phyloP scores from a whole-genome alignment of 2,329 filamentous ascomycete genomes.

The Epicoccum sorghinum region DNA sequence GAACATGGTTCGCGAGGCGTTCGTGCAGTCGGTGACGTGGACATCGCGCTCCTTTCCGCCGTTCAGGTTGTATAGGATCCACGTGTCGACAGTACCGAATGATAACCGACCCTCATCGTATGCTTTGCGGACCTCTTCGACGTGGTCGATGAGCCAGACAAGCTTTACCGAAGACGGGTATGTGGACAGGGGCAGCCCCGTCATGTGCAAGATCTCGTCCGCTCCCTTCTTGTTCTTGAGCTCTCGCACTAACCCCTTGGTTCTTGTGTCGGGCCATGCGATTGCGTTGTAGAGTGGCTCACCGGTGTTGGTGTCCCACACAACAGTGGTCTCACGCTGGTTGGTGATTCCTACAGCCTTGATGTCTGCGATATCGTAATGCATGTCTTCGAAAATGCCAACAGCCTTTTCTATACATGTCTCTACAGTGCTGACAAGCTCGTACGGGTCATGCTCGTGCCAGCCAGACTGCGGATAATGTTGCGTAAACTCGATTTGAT shows the following conservation, averaged over 20 bases:
- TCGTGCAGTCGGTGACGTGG: slow-evolving; percentile 84
- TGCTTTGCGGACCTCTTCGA: slow-evolving; percentile 70
- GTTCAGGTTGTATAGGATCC: slow-evolving; percentile 85
- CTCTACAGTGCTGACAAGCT: slow-evolving; percentile 76
- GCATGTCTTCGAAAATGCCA: slow-evolving; percentile 71
- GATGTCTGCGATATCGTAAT: slow-evolving; percentile 71
- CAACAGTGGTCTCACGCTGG: slow-evolving; percentile 85
- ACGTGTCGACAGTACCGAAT: slow-evolving; percentile 88
- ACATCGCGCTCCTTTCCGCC: slow-evolving; percentile 70
- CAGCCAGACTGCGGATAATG: slow-evolving; percentile 85
- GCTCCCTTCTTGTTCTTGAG: slow-evolving; percentile 71
- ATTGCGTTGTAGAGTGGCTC: slow-evolving; percentile 83
- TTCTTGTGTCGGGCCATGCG: slow-evolving; percentile 86
- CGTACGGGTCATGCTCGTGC: slow-evolving; percentile 86
- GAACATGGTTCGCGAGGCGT: slow-evolving; percentile 92
- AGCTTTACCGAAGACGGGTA: slow-evolving; percentile 89
- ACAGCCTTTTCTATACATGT: slow-evolving; percentile 80
- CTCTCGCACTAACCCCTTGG: slow-evolving; percentile 75
- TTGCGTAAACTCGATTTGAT: slow-evolving; percentile 87
- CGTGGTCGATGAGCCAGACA: slow-evolving; percentile 78
- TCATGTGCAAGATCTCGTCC: slow-evolving; percentile 71
- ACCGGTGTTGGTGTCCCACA: slow-evolving; percentile 83
- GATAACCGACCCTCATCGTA: slow-evolving; percentile 78
- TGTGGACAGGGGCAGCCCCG: slow-evolving; percentile 83
- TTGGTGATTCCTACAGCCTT: slow-evolving; percentile 85